Evolutionary conservation across 345 rosid species (phyloP).

Genomic region (Pistacia atlantica): DNA sequence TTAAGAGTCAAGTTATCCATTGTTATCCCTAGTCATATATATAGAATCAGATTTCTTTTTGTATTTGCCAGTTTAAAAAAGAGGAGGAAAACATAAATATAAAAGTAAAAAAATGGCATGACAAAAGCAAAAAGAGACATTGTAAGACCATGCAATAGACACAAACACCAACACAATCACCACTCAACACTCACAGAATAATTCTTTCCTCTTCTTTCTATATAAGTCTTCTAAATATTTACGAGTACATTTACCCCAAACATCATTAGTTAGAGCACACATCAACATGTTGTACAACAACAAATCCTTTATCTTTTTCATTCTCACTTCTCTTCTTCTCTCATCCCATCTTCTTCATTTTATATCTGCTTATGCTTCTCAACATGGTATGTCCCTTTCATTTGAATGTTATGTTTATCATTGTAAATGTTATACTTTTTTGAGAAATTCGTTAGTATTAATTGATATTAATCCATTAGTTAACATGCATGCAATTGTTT

Average conservation of each 20-base stretch:
- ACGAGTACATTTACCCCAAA: not conserved
- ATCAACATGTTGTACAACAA: not conserved
- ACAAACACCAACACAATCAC: no score
- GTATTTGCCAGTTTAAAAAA: no score
- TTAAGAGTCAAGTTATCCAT: no score
- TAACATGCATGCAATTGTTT: no score
- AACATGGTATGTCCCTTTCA: constrained; percentile 30
- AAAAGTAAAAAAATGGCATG: no score
- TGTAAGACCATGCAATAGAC: no score
- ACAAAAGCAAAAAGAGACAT: no score
- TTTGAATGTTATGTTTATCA: not conserved
- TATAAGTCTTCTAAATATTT: not conserved
- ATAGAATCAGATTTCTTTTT: no score
- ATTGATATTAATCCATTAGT: not conserved
- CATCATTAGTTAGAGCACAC: not conserved
- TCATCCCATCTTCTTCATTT: constrained; percentile 4
- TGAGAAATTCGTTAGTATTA: no score
- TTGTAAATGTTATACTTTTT: not conserved
- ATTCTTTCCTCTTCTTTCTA: not conserved
- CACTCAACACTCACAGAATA: no score
- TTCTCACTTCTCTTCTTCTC: constrained; percentile 5
- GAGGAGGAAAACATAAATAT: no score
- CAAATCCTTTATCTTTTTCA: not conserved
- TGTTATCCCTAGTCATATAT: no score
- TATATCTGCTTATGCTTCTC: constrained; percentile 26